Base-by-base conservation (phyloP, 1,284 basidiomycete species). In the Microbotryum intermedium region DNA sequence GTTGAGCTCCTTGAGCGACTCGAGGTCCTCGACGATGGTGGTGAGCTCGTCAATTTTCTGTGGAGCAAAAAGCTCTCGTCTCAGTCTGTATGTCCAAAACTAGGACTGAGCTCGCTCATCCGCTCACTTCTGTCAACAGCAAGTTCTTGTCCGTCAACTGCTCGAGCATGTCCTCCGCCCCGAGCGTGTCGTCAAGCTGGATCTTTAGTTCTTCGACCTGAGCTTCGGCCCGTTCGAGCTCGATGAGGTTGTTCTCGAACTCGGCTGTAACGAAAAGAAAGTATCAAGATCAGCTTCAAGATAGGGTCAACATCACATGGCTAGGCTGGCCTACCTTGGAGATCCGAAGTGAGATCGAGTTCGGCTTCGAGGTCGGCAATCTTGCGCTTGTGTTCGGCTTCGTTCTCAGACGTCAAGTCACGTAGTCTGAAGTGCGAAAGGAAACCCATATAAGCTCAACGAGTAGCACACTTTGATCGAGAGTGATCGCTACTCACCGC, bases 21-120 rank as follows among this genome's bases (percentile, higher is more conserved):
- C 94, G 18, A 97, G 83, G 72, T 68, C 65, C 72, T 97, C 94
- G 55, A 97, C 91, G 0, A 88, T 89, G 57, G 89, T 86, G 6
- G 87, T 83, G 86, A 97, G 92, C 76, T 95, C 90, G 72, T 97
- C 94, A 67, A 97, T 90, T 83, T 88, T 94, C 89, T 88, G 72
- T 16, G 4, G 34, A n/a, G 9, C 11, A 18, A 39, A 6, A 39
- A 6, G 16, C 34, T 39, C 16, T 11, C 34, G 34, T 39, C n/a
- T n/a, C 18, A 39, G 34, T 13, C 13, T 18, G 34, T 16, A 6
- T 39, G 18, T 6, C 18, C 6, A 5, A 11, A 18, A 13, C 13
- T 16, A 29, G 13, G 48, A 13, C 16, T 39, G 16, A 39, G 34
- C 34, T 39, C 34, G 34, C 43, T 18, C 23, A 11, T n/a, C 3